Base-by-base conservation (phyloP, 148 eudicot genomes). In the Suaeda aralocaspica region DNA sequence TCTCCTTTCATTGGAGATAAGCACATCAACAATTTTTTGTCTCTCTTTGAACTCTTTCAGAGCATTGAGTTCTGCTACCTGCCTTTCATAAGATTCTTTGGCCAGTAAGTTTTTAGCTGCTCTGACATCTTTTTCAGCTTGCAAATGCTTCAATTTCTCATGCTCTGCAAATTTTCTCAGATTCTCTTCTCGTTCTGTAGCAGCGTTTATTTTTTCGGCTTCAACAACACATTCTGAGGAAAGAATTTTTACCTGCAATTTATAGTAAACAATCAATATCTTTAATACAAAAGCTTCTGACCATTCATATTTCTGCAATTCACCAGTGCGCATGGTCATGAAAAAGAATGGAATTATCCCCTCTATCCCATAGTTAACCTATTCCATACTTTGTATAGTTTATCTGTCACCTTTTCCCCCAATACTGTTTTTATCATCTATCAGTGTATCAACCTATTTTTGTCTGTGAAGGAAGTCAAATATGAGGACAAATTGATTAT, bases 61-160 rank as follows among this genome's bases (percentile, higher is more conserved):
- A 48, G 87, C 85, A 36, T 72, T 86, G 24, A 80, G 57, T 79
- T 89, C 89, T 73, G 92, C 92, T 73, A 81, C 71, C 73, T 85
- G 82, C 77, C 89, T 89, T 70, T 83, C 91, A 59, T 74, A 72
- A 44, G 84, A 72, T 82, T 85, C 91, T 70, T 81, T 83, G 24
- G 80, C 84, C 14, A 89, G 82, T 70, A 82, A 30, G 19, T 70
- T 64, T 75, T 71, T 84, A 31, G 96, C 96, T 36, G 61, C 80
- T 68, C 81, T 84, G 55, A 78, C 84, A 66, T 87, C 92, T 78
- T 86, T 79, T 44, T 78, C 66, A 22, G 86, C 92, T 72, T 81
- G 81, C 79, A 79, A 41, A 66, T 80, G 89, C 80, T 85, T 91
- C 67, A 74, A 71, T 75, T 76, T 89, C 74, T 92, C 88, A 66